Base-by-base conservation (phyloP, 1,139 yeast genomes). In the Yamadazyma dushanensis region DNA sequence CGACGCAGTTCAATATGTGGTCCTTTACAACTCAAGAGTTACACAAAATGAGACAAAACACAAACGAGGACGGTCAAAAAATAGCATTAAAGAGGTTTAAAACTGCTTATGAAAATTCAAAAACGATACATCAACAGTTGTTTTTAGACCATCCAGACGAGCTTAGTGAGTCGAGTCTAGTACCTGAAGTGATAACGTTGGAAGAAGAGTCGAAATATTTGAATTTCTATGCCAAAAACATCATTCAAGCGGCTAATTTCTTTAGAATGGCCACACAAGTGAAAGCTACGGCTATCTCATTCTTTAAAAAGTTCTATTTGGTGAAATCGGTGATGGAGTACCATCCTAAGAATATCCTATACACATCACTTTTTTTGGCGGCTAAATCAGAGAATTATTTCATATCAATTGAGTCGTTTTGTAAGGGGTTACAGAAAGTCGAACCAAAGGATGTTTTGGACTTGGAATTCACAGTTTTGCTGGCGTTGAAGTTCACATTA, bases 321-420 rank as follows among this genome's bases (percentile, higher is more conserved):
- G 72, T 72, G 19, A 79, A 87, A 52, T 81, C 92, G 16, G 90
- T 85, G 21, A 80, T 88, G 89, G 89, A 87, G 47, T 78, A 76
- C 52, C 94, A 87, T 49, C 98, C 98, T 8, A 87, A 87, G 53
- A 76, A 80, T 45, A 72, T 92, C 26, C 70, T 92, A 53, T 80
- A 81, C 45, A 89, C 98, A 0, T 84, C 96, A 45, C 76, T 92
- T 10, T 92, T 90, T 56, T 66, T 92, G 27, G 96, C 97, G 2
- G 90, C 96, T 30, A 92, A 92, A 59, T 80, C 92, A 13, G 97
- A 92, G 53, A 92, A 92, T 61, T 83, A 79, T 57, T 90, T 90
- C 60, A 83, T 92, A 23, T 79, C 95, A 14, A 84, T 90, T 35
- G 85, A 84, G 27, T 76, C 86, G n/a, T 89, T 89, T 55, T 81